These are phyloP conservation scores for Lepiota venenata DNA, from an alignment of 768 basidiomycete genomes.

Conservation along the genomic window DNA sequence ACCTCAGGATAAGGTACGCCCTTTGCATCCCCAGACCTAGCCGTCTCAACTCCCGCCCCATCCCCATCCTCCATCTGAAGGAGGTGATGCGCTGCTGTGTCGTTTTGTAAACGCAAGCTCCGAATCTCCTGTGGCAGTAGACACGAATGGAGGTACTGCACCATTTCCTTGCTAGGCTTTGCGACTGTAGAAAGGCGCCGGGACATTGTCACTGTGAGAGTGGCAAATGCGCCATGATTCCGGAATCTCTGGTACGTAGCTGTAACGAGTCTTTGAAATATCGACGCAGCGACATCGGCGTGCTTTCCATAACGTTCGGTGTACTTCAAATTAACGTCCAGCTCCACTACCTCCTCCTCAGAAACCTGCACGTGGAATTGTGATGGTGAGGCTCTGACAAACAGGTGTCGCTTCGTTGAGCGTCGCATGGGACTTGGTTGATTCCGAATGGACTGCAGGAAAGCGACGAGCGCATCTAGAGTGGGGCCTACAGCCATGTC, in stretches of 20 bases:
- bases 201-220: constrained; percentile 1
- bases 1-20: neutral
- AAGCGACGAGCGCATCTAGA: neutral
- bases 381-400: neutral
- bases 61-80: neutral
- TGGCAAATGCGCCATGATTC: neutral
- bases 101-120: neutral
- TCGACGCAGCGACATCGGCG: neutral
- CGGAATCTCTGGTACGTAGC: neutral
- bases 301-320: neutral
- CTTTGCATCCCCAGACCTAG: neutral
- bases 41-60: no score
- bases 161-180: neutral
- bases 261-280: neutral
- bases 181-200: neutral
- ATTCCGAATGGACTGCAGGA: neutral
- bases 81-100: neutral
- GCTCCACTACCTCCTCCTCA: constrained; percentile 1
- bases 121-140: neutral
- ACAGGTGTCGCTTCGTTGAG: neutral
- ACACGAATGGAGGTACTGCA: neutral
- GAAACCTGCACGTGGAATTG: constrained; percentile 1
- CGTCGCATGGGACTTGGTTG: neutral
- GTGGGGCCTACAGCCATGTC: neutral
- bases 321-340: constrained; percentile 4